phyloP scores from a whole-genome alignment of 306 rosid species.

The Malus orientalis region DNA sequence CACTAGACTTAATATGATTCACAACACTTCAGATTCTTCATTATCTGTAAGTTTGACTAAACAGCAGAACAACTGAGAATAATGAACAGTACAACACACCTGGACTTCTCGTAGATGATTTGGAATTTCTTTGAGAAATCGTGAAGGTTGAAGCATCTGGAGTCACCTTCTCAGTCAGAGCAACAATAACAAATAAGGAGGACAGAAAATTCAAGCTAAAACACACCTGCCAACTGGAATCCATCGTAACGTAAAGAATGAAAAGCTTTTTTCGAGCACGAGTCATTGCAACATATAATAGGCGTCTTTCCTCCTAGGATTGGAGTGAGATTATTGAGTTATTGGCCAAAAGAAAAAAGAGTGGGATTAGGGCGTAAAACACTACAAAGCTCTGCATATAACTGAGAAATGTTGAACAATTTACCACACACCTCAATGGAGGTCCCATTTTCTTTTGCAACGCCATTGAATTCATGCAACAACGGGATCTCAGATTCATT shows the following conservation, averaged over 20 bases:
- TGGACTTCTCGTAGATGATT: conserved; percentile 67
- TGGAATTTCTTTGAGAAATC: conserved; percentile 89
- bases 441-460: conserved; percentile 50
- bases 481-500: conserved; percentile 91
- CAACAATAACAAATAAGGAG: neutral
- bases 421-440: conserved; percentile 57
- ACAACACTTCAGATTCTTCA: neutral
- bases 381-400: neutral
- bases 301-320: conserved; percentile 82
- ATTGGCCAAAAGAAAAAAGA: neutral
- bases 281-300: conserved; percentile 94
- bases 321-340: conserved; percentile 9
- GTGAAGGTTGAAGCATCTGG: conserved; percentile 87
- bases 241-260: conserved; percentile 55
- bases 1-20: neutral
- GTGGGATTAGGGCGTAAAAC: conserved; percentile 4
- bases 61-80: neutral
- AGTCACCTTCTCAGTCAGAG: conserved; percentile 8
- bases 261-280: conserved; percentile 81
- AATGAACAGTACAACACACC: conserved; percentile 39
- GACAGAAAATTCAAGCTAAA: neutral
- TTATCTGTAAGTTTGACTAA: neutral
- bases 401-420: conserved; percentile 2
- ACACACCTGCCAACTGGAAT: conserved; percentile 87
- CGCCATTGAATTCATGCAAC: conserved; percentile 61